A percentile compares a stretch with the other conserved stretches of the same genome.
These are phyloP conservation scores for Phlyctochytrium arcticum DNA, from an alignment of 192 early-diverging fungal genomes.

Conservation along the genomic window DNA sequence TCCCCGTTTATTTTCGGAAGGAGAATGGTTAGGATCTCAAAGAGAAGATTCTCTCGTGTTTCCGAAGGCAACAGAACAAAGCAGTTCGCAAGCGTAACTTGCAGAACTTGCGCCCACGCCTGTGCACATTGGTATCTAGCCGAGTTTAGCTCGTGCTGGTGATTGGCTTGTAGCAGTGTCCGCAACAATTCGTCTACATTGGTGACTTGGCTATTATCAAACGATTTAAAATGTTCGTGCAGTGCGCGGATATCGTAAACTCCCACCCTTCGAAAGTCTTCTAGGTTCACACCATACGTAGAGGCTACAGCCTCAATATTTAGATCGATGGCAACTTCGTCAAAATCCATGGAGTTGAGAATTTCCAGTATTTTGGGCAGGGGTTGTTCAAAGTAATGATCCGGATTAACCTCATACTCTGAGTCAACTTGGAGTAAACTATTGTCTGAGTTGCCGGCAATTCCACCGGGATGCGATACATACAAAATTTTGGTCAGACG, in stretches of 20 bases:
- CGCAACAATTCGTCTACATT: not conserved
- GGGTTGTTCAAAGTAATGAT: slow-evolving; percentile 33
- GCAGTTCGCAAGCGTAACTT: slow-evolving; percentile 62
- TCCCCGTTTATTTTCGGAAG: slow-evolving; percentile 53
- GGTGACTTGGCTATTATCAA: not conserved
- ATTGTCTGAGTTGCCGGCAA: not conserved
- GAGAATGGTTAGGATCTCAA: slow-evolving; percentile 66
- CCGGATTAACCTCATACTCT: too few species aligned
- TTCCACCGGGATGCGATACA: slow-evolving; percentile 17
- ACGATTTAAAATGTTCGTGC: slow-evolving; percentile 47
- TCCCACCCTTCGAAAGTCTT: slow-evolving; percentile 10
- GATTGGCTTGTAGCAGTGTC: slow-evolving; percentile 65
- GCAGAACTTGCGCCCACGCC: slow-evolving; percentile 79
- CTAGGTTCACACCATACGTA: slow-evolving; percentile 26
- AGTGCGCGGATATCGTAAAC: slow-evolving; percentile 68
- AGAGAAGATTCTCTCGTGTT: slow-evolving; percentile 53
- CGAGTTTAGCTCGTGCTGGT: slow-evolving; percentile 60
- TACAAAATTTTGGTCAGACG: slow-evolving; percentile 48
- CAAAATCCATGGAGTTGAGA: slow-evolving; percentile 64
- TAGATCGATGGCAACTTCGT: not conserved
- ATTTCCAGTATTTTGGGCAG: slow-evolving; percentile 73
- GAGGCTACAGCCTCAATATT: not conserved
- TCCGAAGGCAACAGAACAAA: slow-evolving; percentile 64
- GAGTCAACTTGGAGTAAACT: too few species aligned
- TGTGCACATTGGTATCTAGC: slow-evolving; percentile 66